Conservation (phyloP, 345 rosid species). For the Pistacia atlantica region DNA sequence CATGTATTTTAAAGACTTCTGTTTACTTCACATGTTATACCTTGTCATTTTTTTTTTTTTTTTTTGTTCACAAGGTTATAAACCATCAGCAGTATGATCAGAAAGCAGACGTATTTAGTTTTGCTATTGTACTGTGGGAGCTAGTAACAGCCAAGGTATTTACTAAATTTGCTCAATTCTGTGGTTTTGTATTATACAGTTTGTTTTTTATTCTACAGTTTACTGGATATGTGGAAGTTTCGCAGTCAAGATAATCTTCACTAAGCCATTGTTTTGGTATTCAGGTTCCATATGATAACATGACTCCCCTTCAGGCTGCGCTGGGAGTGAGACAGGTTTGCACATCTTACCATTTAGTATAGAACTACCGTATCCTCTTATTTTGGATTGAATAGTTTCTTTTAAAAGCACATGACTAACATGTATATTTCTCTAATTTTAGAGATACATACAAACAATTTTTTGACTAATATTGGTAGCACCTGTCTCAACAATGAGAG, state of each 20-base stretch:
- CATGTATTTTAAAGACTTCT: background rate
- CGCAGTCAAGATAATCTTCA: slow-evolving; percentile 4
- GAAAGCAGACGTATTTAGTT: slow-evolving; percentile 77
- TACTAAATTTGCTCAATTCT: background rate
- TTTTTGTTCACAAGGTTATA: slow-evolving; percentile 48
- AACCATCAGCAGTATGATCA: slow-evolving; percentile 73
- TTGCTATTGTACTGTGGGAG: slow-evolving; percentile 82
- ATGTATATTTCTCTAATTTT: background rate
- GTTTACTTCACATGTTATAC: background rate
- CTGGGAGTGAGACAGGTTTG: slow-evolving; percentile 77
- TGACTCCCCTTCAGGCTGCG: slow-evolving; percentile 84
- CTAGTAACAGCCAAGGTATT: slow-evolving; percentile 73
- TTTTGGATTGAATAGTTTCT: background rate
- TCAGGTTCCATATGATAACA: slow-evolving; percentile 66
- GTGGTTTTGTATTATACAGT: background rate
- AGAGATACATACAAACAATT: too few species aligned
- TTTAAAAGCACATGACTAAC: background rate
- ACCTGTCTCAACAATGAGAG: too few species aligned
- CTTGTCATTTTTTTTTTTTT: slow-evolving; percentile 12
- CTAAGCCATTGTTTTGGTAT: slow-evolving; percentile 2
- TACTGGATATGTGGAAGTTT: background rate
- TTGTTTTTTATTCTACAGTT: background rate
- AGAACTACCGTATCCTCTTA: background rate
- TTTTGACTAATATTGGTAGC: too few species aligned
- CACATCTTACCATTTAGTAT: background rate